Evolutionary conservation across 1,284 basidiomycete genomes (phyloP), one percentile per base, ranked within the genome.

Genomic region (Cutaneotrichosporon mucoides): DNA sequence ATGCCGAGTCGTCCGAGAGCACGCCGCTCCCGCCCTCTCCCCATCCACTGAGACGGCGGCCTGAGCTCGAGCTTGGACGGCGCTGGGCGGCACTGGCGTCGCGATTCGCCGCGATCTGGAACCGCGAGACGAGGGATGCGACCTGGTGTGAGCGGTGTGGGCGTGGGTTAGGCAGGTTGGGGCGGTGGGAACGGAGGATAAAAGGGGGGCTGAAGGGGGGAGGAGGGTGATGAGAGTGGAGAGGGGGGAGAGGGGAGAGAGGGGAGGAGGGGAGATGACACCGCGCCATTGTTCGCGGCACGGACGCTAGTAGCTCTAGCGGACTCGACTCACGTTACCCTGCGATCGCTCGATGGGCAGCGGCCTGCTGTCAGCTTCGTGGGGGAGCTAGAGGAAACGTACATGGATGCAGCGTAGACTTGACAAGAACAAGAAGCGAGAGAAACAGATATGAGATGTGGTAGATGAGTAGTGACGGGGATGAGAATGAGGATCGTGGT

Each of bases 321-420:
- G 15, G 13, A 46, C 45, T 24, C 10, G 46, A 64, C 63, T 47
- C 44, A 65, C 63, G 42, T 59, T 65, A 36, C 63, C 63, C 47
- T 61, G 60, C 11, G 60, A 65, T 36, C 63, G 60, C 55, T 65
- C 63, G 55, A 57, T 65, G 12, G 63, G 63, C 46, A 65, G 63
- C 44, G 63, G 63, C 63, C 63, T 65, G 56, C 13, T 1, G 53
- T 59, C 49, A 58, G 57, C 45, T 24, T 24, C 24, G 24, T 24
- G 24, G 24, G 16, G 4, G 15, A 8, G 36, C 35, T 11, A n/a
- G 6, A 24, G 12, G 10, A 11, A 11, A 13, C 44, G 44, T 45
- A 45, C 44, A 45, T 45, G n/a, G 15, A 16, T 1, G 11, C 5
- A 6, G 15, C 5, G 45, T 33, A 5, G 45, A 43, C 15, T 44